Evolutionary conservation across 2,329 filamentous ascomycete species (phyloP).

Genomic region (Aspergillus pseudonomiae): DNA sequence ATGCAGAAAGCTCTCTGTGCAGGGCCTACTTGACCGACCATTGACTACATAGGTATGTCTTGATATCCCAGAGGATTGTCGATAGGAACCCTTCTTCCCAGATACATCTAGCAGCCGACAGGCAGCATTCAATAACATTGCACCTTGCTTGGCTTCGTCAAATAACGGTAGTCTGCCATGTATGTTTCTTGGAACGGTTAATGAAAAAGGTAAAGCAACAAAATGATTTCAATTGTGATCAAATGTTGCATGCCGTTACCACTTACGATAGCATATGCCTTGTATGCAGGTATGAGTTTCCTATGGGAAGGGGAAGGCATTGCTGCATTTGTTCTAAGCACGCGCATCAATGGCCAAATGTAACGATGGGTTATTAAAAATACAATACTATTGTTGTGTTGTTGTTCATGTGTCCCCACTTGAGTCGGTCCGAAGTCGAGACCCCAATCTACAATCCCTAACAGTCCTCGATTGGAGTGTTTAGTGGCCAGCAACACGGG

Average conservation of each 20-base stretch:
- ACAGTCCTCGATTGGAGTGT: not conserved
- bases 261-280: not conserved
- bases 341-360: not conserved
- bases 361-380: not conserved
- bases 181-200: not conserved
- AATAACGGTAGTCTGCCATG: not conserved
- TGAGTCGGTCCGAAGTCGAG: not conserved
- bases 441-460: not conserved
- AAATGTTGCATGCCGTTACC: not conserved
- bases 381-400: slow-evolving; percentile 3
- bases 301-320: not conserved
- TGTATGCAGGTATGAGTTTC: not conserved
- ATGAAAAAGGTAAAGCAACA: not conserved
- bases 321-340: not conserved
- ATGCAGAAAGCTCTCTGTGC: not conserved
- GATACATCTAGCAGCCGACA: not conserved
- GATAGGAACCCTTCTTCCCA: not conserved
- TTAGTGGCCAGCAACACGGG: not conserved
- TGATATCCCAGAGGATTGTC: not conserved
- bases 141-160: not conserved
- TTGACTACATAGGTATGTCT: not conserved
- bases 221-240: not conserved
- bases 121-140: not conserved
- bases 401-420: slow-evolving; percentile 3
- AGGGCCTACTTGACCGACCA: not conserved